Percentiles rank a stretch among this genome's conserved stretches.
Conservation (phyloP, 2,329 filamentous ascomycete genomes). For the Tolypocladium tundrense region DNA sequence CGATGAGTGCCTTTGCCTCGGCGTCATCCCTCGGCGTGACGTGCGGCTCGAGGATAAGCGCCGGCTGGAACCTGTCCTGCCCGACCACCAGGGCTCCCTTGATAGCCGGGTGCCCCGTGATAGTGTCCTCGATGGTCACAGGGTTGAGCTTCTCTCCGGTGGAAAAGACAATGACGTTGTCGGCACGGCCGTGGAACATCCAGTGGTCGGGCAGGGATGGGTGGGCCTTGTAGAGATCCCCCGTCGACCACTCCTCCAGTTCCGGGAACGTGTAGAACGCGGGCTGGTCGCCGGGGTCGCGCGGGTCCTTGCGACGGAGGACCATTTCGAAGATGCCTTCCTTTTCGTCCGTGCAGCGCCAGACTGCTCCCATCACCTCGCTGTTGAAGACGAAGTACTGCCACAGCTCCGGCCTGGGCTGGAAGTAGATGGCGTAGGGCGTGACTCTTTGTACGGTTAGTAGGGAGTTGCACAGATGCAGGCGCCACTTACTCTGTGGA, state of each 20-base stretch:
- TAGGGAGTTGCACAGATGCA: no score
- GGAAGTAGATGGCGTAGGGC: constrained; percentile 22
- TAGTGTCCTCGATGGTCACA: constrained; percentile 20
- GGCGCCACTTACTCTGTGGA: constrained; percentile 27
- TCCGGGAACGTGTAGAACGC: constrained; percentile 32
- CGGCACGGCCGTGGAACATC: constrained; percentile 24
- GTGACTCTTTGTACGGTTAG: constrained; percentile 14
- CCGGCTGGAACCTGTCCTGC: constrained; percentile 32
- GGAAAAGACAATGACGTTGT: constrained; percentile 31
- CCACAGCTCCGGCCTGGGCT: constrained; percentile 23
- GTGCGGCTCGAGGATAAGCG: constrained; percentile 34
- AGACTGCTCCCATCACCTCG: constrained; percentile 27
- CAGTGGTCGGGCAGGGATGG: constrained; percentile 21
- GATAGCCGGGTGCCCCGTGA: constrained; percentile 18
- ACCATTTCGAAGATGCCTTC: constrained; percentile 12
- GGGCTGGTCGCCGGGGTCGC: constrained; percentile 15
- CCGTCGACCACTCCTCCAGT: constrained; percentile 28
- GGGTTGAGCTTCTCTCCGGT: constrained; percentile 34
- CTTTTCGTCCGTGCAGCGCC: constrained; percentile 14
- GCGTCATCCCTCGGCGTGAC: constrained; percentile 14
- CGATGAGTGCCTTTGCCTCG: constrained; percentile 21
- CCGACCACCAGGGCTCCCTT: constrained; percentile 29
- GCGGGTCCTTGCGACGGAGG: constrained; percentile 14
- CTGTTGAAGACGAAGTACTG: constrained; percentile 30
- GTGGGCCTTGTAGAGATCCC: constrained; percentile 31